phyloP scores from a whole-genome alignment of 2,329 filamentous ascomycete species.

The Diplocarpon rosae region DNA sequence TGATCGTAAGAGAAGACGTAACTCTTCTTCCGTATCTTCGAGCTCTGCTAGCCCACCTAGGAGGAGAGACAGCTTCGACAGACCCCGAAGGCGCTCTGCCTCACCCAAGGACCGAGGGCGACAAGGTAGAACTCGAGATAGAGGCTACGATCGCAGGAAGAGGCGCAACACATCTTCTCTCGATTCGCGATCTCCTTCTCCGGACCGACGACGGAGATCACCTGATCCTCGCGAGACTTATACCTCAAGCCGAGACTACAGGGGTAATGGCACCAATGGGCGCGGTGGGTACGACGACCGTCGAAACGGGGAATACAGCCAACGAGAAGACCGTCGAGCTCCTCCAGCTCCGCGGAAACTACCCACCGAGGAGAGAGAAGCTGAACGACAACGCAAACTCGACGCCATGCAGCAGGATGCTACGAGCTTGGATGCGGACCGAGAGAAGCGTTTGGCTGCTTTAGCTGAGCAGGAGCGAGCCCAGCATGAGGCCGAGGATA shows the following conservation, averaged over 20 bases:
- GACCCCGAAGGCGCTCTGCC: constrained; percentile 19
- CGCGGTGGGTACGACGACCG: constrained; percentile 18
- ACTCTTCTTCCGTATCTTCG: constrained; percentile 22
- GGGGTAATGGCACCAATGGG: constrained; percentile 13
- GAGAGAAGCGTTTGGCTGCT: constrained; percentile 54
- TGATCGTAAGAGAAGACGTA: constrained; percentile 11
- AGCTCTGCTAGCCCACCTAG: constrained; percentile 19
- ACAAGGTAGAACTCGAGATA: constrained; percentile 11
- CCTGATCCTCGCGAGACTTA: constrained; percentile 25
- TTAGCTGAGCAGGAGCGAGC: constrained; percentile 54
- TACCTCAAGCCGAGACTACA: constrained; percentile 14
- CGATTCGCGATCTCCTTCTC: constrained; percentile 29
- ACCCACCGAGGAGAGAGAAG: constrained; percentile 30
- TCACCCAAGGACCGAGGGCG: constrained; percentile 23
- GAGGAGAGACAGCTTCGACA: constrained; percentile 17
- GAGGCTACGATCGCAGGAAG: constrained; percentile 12
- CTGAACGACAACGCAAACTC: constrained; percentile 54
- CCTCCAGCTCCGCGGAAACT: constrained; percentile 14
- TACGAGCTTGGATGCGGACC: constrained; percentile 57
- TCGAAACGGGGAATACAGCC: constrained; percentile 11
- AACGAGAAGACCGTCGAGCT: constrained; percentile 20
- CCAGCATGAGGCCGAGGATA: constrained; percentile 56
- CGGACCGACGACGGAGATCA: constrained; percentile 25
- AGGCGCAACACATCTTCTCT: constrained; percentile 23
- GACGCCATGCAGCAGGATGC: constrained; percentile 66